A percentile compares a stretch with the other conserved stretches of the same genome.
Conservation (phyloP, 345 rosid species). For the Hibiscus tridactylites region DNA sequence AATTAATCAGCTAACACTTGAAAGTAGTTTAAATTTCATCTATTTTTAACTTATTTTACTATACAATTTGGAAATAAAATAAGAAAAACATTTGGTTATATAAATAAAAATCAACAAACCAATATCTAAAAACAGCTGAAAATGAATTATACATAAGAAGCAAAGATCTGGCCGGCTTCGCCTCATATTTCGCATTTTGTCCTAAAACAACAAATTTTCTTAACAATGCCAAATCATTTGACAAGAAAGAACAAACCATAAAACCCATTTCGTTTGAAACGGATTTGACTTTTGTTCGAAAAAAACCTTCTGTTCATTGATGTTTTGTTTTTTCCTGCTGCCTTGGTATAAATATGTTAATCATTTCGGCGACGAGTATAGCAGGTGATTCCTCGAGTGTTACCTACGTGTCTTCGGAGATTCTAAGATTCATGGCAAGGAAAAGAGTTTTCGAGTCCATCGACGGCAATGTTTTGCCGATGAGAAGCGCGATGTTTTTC, state of each 20-base stretch:
- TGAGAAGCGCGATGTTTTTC: background rate
- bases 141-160: background rate
- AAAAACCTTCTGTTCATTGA: background rate
- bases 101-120: background rate
- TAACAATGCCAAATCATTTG: background rate
- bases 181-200: background rate
- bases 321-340: background rate
- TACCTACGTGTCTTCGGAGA: background rate
- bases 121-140: background rate
- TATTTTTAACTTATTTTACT: background rate
- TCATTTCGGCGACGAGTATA: background rate
- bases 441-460: constrained; percentile 11
- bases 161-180: background rate
- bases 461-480: background rate
- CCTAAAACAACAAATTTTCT: background rate
- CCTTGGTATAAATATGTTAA: background rate
- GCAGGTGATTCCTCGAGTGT: background rate
- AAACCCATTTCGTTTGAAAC: background rate
- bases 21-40: background rate
- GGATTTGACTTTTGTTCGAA: background rate
- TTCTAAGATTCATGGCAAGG: constrained; percentile 14
- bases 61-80: background rate
- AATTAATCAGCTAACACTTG: background rate
- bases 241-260: background rate
- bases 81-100: background rate